Evolutionary conservation across 768 basidiomycete genomes (phyloP).

Genomic region (Gautieria morchelliformis): DNA sequence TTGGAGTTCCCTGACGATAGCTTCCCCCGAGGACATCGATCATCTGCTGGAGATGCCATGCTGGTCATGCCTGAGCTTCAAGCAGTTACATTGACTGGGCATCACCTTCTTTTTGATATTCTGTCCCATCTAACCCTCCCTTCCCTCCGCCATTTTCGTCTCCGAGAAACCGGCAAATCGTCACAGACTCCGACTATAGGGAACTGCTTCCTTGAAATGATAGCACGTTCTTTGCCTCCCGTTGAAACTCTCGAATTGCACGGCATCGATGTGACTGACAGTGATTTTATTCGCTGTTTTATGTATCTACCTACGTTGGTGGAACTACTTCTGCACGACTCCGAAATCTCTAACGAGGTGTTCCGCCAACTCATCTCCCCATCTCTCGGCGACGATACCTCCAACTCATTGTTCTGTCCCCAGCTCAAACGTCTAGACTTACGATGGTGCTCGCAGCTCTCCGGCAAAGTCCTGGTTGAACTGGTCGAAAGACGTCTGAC

Average conservation of each 20-base stretch:
- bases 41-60: neutral
- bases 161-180: neutral
- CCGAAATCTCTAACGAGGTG: conserved; percentile 39
- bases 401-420: conserved; percentile 35
- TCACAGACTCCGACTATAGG: neutral
- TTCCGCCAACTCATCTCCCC: neutral
- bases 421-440: conserved; percentile 40
- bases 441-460: conserved; percentile 50
- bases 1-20: neutral
- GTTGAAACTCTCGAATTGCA: conserved; percentile 38
- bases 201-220: neutral
- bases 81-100: neutral
- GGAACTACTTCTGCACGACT: conserved; percentile 47
- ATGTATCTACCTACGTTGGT: conserved; percentile 29
- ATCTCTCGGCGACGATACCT: neutral
- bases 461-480: conserved; percentile 39
- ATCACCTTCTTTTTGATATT: neutral
- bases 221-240: conserved; percentile 17
- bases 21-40: neutral
- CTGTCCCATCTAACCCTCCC: neutral
- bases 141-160: neutral
- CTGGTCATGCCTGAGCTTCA: neutral
- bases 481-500: conserved; percentile 34
- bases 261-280: conserved; percentile 35
- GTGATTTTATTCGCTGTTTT: conserved; percentile 29